Percentiles rank a stretch among this genome's conserved stretches.
These are phyloP conservation scores for Combretum micranthum DNA, from an alignment of 345 rosid genomes.

Conservation along the genomic window DNA sequence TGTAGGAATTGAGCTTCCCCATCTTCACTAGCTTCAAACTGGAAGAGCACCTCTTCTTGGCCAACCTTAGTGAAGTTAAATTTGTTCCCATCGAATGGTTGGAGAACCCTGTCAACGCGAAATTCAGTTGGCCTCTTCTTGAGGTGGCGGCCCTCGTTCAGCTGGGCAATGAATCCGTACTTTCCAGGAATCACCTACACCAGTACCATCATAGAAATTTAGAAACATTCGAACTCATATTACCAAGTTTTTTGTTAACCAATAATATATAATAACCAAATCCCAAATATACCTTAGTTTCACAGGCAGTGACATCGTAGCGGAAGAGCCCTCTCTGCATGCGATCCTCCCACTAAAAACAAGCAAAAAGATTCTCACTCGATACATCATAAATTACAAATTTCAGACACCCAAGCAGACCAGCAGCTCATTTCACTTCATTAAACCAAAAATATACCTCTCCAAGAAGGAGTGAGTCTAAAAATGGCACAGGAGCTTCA, in stretches of 20 bases:
- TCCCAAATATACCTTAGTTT: slow-evolving; percentile 59
- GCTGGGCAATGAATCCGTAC: slow-evolving; percentile 87
- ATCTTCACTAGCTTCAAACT: slow-evolving; percentile 72
- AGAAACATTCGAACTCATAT: not conserved
- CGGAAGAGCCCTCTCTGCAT: slow-evolving; percentile 87
- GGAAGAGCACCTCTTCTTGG: slow-evolving; percentile 93
- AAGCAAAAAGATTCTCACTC: slow-evolving; percentile 5
- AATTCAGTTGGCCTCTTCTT: slow-evolving; percentile 97
- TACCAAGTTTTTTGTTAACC: not conserved
- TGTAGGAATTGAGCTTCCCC: slow-evolving; percentile 52
- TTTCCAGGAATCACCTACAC: slow-evolving; percentile 80
- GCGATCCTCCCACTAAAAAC: slow-evolving; percentile 88
- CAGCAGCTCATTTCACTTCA: not conserved
- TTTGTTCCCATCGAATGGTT: slow-evolving; percentile 81
- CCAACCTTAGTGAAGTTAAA: slow-evolving; percentile 94
- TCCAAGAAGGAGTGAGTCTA: slow-evolving; percentile 71
- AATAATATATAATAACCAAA: not conserved
- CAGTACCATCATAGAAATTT: slow-evolving; percentile 1
- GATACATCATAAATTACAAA: not conserved
- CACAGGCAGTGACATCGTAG: slow-evolving; percentile 89
- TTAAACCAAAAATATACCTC: slow-evolving; percentile 42
- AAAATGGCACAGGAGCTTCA: slow-evolving; percentile 55
- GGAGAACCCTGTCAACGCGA: slow-evolving; percentile 89
- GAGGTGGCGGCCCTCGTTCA: slow-evolving; percentile 89
- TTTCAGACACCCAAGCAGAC: not conserved